phyloP scores from a whole-genome alignment of 352 stramenopile genomes.

The Globisporangium irregulare region DNA sequence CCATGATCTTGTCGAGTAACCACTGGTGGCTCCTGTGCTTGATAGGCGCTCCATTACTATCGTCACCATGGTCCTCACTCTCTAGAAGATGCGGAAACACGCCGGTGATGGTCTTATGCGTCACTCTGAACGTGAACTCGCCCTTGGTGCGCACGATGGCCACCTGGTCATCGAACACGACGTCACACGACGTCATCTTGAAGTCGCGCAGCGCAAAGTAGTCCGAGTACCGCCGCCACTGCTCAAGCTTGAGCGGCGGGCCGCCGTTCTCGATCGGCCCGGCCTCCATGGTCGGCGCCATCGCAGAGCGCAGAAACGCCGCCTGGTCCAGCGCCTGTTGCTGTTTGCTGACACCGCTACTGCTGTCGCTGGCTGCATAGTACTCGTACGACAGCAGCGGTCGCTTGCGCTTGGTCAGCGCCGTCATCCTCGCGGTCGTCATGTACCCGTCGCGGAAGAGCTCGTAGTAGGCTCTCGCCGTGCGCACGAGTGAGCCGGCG shows the following conservation, averaged over 20 bases:
- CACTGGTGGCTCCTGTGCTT: neutral
- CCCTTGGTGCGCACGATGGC: constrained; percentile 4
- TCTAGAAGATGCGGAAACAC: constrained; percentile 4
- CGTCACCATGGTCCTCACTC: neutral
- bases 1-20: constrained; percentile 19
- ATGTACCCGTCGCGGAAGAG: constrained; percentile 14
- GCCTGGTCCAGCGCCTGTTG: neutral
- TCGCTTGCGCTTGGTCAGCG: constrained; percentile 1
- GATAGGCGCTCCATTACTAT: neutral
- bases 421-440: neutral
- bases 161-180: constrained; percentile 1
- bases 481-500: constrained; percentile 6
- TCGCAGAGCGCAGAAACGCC: constrained; percentile 7
- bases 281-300: constrained; percentile 7
- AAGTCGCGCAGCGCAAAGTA: constrained; percentile 11
- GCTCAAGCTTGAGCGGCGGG: neutral
- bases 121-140: constrained; percentile 7
- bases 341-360: neutral
- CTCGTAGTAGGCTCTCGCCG: constrained; percentile 7
- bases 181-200: neutral
- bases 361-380: neutral
- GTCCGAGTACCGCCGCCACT: constrained; percentile 12
- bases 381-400: neutral
- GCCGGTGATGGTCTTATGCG: constrained; percentile 3
- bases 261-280: neutral